Conservation (phyloP, 192 early-diverging fungal species). For the Linnemannia elongata region DNA sequence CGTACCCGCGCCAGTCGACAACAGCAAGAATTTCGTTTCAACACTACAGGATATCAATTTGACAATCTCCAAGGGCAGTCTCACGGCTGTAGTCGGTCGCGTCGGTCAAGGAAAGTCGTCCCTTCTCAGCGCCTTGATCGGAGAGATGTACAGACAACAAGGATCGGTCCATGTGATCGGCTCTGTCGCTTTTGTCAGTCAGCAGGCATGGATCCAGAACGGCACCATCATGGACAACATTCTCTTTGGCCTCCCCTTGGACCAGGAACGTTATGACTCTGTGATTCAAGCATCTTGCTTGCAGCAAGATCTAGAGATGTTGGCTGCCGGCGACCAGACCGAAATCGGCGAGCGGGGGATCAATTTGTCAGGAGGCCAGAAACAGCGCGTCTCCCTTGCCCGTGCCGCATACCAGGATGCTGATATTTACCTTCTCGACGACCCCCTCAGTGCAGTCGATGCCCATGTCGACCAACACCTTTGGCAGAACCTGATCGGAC, state of each 20-base stretch:
- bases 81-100: constrained; percentile 24
- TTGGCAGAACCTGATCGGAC: constrained; percentile 69
- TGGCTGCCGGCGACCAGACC: constrained; percentile 44
- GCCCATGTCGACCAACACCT: constrained; percentile 39
- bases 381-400: constrained; percentile 85
- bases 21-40: background rate
- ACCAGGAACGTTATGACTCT: constrained; percentile 69
- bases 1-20: background rate
- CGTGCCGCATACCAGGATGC: constrained; percentile 80
- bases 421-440: constrained; percentile 86
- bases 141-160: constrained; percentile 76
- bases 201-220: constrained; percentile 29
- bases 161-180: constrained; percentile 73
- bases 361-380: constrained; percentile 84
- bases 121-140: constrained; percentile 76
- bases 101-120: constrained; percentile 80
- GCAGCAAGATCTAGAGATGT: constrained; percentile 21
- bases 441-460: constrained; percentile 87
- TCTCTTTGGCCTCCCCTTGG: constrained; percentile 75
- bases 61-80: constrained; percentile 15
- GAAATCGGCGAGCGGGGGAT: constrained; percentile 62
- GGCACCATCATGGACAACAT: constrained; percentile 77
- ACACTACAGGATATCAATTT: constrained; percentile 51
- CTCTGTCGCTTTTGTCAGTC: constrained; percentile 57
- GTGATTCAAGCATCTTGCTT: constrained; percentile 15